Percentiles rank a stretch among this genome's conserved stretches.
Conservation (phyloP, 2,329 filamentous ascomycete genomes). For the Claviceps quebecensis region DNA sequence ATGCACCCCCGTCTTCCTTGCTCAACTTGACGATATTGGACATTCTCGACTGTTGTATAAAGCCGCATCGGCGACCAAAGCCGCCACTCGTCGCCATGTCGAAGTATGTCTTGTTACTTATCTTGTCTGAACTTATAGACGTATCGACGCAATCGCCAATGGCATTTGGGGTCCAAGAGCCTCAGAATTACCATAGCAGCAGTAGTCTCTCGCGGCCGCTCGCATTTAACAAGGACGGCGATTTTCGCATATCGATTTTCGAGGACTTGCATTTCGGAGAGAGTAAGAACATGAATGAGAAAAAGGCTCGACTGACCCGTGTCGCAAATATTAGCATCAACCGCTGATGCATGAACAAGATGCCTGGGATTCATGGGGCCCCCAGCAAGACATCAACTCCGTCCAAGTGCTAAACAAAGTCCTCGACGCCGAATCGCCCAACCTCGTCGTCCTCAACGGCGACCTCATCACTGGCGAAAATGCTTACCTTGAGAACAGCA, state of each 20-base stretch:
- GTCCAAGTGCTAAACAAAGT: slow-evolving; percentile 42
- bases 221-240: slow-evolving; percentile 27
- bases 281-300: slow-evolving; percentile 34
- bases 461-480: slow-evolving; percentile 60
- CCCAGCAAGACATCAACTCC: slow-evolving; percentile 42
- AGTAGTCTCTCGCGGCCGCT: slow-evolving; percentile 5
- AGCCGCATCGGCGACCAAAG: too few relatives aligned
- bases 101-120: neutral
- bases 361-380: slow-evolving; percentile 29
- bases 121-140: neutral
- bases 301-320: neutral
- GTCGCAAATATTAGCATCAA: too few relatives aligned
- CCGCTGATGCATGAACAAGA: slow-evolving; percentile 15
- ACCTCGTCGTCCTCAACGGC: slow-evolving; percentile 55
- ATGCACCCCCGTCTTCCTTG: neutral
- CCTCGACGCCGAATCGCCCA: slow-evolving; percentile 39
- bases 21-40: neutral
- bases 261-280: slow-evolving; percentile 62
- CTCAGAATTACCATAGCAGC: neutral
- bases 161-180: neutral
- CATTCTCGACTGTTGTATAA: too few relatives aligned
- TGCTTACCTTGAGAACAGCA: slow-evolving; percentile 37
- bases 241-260: slow-evolving; percentile 45
- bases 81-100: slow-evolving; percentile 1
- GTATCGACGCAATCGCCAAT: neutral